Base-by-base conservation (phyloP, 2,329 filamentous ascomycete species). In the Cordyceps sp. region DNA sequence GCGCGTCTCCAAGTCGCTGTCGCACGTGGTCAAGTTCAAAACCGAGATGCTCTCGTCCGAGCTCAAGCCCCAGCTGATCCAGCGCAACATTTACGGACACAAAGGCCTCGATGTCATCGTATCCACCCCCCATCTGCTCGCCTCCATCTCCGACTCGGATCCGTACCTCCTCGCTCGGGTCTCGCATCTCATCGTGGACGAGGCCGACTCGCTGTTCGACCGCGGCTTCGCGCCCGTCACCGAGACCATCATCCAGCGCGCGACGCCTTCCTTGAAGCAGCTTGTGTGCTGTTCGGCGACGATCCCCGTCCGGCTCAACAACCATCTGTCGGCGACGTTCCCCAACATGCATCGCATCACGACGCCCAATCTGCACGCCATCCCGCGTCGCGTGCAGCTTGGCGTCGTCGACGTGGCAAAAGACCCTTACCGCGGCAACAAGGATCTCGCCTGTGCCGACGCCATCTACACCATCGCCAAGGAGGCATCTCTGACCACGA, bases 141-240 rank as follows among this genome's bases (percentile, higher is more conserved):
- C 79, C 34, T 86, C 82, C 38, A 90, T 98, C 47, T 83, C 83
- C 10, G 75, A 93, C 41, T 78, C 75, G 15, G 85, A 94, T 42
- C 90, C 90, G 10, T 88, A 93, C 46, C 76, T 98, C 38, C 71
- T 98, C 23, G 86, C 83, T n/a, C 78, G 84, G 10, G 86, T 96
- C 36, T 76, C 73, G 2, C 83, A 96, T 49, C 66, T 98, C 10
- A 69, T 98, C 36, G 67, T 93, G 30, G 92, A 98, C 50, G 92
- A 98, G 61, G 92, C 92, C 2, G 90, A 98, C 56, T 94, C 86
- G 4, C 72, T 98, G 9, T 72, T 98, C 42, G 92, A 98, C 57
- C 80, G 85, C 36, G 92, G 84, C 36, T 98, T 98, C 59, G 70
- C 80, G 4, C 77, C 83, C 1, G 75, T 78, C 17, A 96, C 90